Percentiles rank a stretch among this genome's conserved stretches.
Evolutionary conservation across 2,329 filamentous ascomycete genomes (phyloP).

Genomic region (Plenodomus lindquistii): DNA sequence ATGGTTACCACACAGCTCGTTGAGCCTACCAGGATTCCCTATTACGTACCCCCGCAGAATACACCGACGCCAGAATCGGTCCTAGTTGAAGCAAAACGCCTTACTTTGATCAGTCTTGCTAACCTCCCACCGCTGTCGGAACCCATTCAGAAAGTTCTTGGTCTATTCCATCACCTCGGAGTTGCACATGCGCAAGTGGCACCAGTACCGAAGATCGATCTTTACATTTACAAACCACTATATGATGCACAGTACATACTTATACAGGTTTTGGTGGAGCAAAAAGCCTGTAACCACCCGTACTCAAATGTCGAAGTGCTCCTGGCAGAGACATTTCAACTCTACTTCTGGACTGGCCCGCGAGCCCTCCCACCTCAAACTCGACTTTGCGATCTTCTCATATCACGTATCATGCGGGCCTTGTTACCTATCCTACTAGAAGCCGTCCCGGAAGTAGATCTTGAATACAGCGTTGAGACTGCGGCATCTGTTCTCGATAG

Average conservation of each 20-base stretch:
- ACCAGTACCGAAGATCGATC: constrained; percentile 9
- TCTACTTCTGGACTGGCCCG: constrained; percentile 21
- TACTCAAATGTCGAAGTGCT: constrained; percentile 19
- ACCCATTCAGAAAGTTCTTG: constrained; percentile 13
- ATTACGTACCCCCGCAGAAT: constrained; percentile 2
- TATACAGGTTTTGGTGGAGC: constrained; percentile 12
- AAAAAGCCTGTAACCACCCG: constrained; percentile 9
- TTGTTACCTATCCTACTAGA: constrained; percentile 16
- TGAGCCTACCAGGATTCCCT: constrained; percentile 16
- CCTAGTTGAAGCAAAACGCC: constrained; percentile 6
- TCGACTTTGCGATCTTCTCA: constrained; percentile 19
- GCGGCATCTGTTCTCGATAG: background rate
- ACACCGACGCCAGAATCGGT: constrained; percentile 9
- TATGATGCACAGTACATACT: constrained; percentile 21
- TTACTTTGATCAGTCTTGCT: constrained; percentile 12
- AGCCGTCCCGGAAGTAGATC: constrained; percentile 4
- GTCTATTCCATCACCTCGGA: constrained; percentile 16
- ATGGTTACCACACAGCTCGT: constrained; percentile 21
- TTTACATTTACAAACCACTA: constrained; percentile 16
- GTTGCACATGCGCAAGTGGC: constrained; percentile 6
- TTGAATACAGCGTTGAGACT: constrained; percentile 1
- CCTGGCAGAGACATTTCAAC: constrained; percentile 19
- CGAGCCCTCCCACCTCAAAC: constrained; percentile 19
- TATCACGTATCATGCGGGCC: constrained; percentile 20
- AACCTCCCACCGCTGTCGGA: constrained; percentile 14